Evolutionary conservation across 2,329 filamentous ascomycete genomes (phyloP).

Genomic region (Tolypocladium cylindrosporum): DNA sequence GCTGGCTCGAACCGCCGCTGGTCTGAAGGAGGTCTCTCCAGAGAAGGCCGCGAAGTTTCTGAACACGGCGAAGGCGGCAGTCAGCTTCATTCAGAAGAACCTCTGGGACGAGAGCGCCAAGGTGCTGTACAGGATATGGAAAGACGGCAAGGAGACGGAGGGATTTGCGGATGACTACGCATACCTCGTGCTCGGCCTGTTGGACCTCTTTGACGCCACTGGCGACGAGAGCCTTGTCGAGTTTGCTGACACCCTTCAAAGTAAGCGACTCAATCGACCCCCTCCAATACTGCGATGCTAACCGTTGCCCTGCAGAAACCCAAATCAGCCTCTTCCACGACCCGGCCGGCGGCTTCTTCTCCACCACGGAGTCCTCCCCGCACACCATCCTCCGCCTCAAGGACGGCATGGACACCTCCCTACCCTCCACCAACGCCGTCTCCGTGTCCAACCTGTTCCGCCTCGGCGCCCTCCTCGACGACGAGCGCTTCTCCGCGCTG

Average conservation of each 20-base stretch:
- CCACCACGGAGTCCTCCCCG: slow-evolving; percentile 50
- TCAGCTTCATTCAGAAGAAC: slow-evolving; percentile 59
- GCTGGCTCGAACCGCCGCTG: slow-evolving; percentile 64
- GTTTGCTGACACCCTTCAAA: slow-evolving; percentile 75
- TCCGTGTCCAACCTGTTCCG: slow-evolving; percentile 83
- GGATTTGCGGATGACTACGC: slow-evolving; percentile 94
- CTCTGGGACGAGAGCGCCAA: slow-evolving; percentile 58
- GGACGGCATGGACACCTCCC: slow-evolving; percentile 87
- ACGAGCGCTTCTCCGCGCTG: slow-evolving; percentile 50
- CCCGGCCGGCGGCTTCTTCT: slow-evolving; percentile 60
- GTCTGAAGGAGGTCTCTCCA: slow-evolving; percentile 51
- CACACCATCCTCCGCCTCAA: slow-evolving; percentile 80
- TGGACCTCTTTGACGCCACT: slow-evolving; percentile 78
- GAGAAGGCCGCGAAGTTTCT: slow-evolving; percentile 52
- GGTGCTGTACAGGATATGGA: slow-evolving; percentile 65
- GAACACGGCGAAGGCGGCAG: slow-evolving; percentile 55
- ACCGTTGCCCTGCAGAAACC: slow-evolving; percentile 36
- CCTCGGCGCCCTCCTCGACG: slow-evolving; percentile 58
- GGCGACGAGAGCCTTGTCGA: slow-evolving; percentile 65
- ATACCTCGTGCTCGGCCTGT: slow-evolving; percentile 70
- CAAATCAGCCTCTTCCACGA: slow-evolving; percentile 78
- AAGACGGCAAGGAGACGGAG: slow-evolving; percentile 51
- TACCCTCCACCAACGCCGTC: slow-evolving; percentile 82
- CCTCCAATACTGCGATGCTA: neutral
- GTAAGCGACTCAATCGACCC: slow-evolving; percentile 28